phyloP scores from a whole-genome alignment of 2,329 filamentous ascomycete species.

The Colletotrichum siamense region DNA sequence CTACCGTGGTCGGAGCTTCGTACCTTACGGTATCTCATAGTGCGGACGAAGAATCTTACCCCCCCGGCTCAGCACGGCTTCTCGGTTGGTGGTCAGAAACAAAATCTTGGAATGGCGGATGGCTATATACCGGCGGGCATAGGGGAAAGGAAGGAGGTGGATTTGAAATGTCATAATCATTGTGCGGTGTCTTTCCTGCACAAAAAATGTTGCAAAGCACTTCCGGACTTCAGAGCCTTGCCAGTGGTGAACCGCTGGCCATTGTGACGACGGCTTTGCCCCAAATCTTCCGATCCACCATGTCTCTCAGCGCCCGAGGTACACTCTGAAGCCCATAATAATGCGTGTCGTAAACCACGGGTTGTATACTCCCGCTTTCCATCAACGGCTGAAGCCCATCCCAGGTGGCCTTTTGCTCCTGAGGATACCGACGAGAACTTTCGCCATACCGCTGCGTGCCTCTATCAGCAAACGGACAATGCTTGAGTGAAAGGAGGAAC shows the following conservation, averaged over 20 bases:
- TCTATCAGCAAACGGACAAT: not conserved
- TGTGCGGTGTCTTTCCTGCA: not conserved
- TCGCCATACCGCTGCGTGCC: slow-evolving; percentile 60
- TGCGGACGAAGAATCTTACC: not conserved
- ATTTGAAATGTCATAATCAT: slow-evolving; percentile 4
- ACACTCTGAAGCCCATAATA: slow-evolving; percentile 58
- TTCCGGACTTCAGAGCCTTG: not conserved
- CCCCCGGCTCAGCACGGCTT: not conserved
- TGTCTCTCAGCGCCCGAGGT: slow-evolving; percentile 53
- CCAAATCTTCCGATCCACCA: slow-evolving; percentile 54
- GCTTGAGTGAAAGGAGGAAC: slow-evolving; percentile 15
- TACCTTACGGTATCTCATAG: not conserved
- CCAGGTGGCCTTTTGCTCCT: slow-evolving; percentile 55
- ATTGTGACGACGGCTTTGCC: slow-evolving; percentile 60
- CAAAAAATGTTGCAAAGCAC: not conserved
- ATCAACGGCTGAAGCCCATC: slow-evolving; percentile 53
- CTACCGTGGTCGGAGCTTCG: not conserved
- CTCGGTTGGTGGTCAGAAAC: not conserved
- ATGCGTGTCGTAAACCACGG: slow-evolving; percentile 52
- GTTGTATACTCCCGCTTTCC: slow-evolving; percentile 50
- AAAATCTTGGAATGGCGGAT: slow-evolving; percentile 12
- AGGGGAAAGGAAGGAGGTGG: not conserved
- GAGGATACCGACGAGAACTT: slow-evolving; percentile 53
- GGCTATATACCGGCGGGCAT: slow-evolving; percentile 14
- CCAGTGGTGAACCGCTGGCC: not conserved